Evolutionary conservation across 371 early-diverging fungal species (phyloP), one percentile per base, ranked within the genome.

Genomic region (Rhizopus delemar): DNA sequence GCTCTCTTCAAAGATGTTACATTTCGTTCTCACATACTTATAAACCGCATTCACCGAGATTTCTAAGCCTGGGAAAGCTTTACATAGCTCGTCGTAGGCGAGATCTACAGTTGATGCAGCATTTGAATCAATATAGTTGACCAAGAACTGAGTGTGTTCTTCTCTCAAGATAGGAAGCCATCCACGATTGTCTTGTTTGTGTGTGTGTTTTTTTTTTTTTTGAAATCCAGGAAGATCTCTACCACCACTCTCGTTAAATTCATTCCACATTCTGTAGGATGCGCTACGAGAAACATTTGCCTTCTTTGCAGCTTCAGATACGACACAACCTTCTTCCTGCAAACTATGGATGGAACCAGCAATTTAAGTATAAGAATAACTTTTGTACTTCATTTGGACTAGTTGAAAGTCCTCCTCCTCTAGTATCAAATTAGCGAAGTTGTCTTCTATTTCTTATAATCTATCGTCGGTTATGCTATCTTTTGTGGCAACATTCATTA

Each of bases 371-470:
- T 60, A 53, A 48, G 53, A 59, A 48, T 53, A 60, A 39, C 60
- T 60, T 60, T 60, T 54, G 32, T 38, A 45, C 33, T 41, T 59
- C 52, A 58, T 51, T 58, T 51, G 51, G 38, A 46, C 53, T 46
- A 59, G 53, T 45, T 51, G 51, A 51, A 54, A 60, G 54, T 51
- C 51, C 43, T 22, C 52, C 43, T 51, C 52, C 35, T 59, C 35
- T 33, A 43, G 41, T 53, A 54, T 49, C 54, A 54, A 60, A 22
- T 50, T 55, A 51, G 43, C 41, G 41, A 49, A 22, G 61, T 50
- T 61, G 41, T 61, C 36, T 49, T 61, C 16, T 61, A 55, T 61
- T 60, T 54, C 52, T 52, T 59, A 46, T 41, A 60, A 49, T 49
- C 38, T 54, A 48, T 60, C 33, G 4, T 54, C 53, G 48, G 46